Evolutionary conservation across 305 asterid species (phyloP).

Genomic region (Nicotiana rustica): DNA sequence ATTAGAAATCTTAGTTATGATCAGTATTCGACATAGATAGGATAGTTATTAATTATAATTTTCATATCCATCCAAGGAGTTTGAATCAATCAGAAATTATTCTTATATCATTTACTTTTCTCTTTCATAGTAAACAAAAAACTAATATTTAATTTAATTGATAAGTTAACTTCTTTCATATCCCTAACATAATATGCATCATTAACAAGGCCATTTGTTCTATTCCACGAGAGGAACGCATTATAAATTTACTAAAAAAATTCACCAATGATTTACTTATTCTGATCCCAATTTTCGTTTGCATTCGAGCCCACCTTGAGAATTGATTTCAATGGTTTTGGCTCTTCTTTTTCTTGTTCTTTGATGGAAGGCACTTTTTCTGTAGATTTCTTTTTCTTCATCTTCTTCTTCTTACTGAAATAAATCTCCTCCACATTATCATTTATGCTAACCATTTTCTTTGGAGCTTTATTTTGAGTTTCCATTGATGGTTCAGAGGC

Average conservation of each 20-base stretch:
- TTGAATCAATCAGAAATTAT: not conserved
- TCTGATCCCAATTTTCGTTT: slow-evolving; percentile 20
- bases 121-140: not conserved
- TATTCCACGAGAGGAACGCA: not conserved
- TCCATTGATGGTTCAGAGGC: not conserved
- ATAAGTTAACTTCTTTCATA: not conserved
- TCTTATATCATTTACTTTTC: not conserved
- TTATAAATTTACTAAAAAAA: not conserved
- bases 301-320: slow-evolving; percentile 38
- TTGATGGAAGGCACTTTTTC: slow-evolving; percentile 19
- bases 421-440: slow-evolving; percentile 42
- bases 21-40: too few species aligned
- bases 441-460: slow-evolving; percentile 48
- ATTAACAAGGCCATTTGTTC: not conserved
- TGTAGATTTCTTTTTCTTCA: slow-evolving; percentile 12
- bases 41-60: not conserved
- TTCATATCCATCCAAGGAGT: not conserved
- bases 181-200: not conserved
- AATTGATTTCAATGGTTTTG: slow-evolving; percentile 43
- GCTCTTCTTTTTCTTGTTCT: slow-evolving; percentile 31
- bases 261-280: not conserved
- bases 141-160: not conserved
- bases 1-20: too few species aligned
- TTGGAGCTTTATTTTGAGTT: slow-evolving; percentile 39
- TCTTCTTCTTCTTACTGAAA: slow-evolving; percentile 31